These are phyloP conservation scores for Nemania abortiva DNA, from an alignment of 2,329 filamentous ascomycete genomes.

Conservation along the genomic window DNA sequence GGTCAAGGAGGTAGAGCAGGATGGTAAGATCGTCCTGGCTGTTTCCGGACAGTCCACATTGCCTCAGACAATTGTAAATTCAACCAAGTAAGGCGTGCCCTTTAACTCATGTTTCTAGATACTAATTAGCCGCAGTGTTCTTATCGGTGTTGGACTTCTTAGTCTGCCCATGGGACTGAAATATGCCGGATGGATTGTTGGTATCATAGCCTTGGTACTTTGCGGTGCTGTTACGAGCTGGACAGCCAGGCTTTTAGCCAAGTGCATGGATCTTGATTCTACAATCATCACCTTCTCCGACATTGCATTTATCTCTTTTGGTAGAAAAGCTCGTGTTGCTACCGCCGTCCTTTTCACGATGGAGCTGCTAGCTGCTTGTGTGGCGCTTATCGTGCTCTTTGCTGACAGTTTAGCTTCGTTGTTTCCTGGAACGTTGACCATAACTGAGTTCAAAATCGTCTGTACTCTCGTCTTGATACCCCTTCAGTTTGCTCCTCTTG, in stretches of 20 bases:
- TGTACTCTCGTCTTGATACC: slow-evolving; percentile 84
- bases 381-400: slow-evolving; percentile 74
- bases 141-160: slow-evolving; percentile 90
- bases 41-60: slow-evolving; percentile 95
- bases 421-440: slow-evolving; percentile 74
- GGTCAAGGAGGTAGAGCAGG: slow-evolving; percentile 90
- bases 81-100: slow-evolving; percentile 72
- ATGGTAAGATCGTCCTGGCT: slow-evolving; percentile 84
- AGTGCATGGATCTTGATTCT: slow-evolving; percentile 87
- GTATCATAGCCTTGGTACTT: slow-evolving; percentile 78
- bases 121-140: slow-evolving; percentile 62
- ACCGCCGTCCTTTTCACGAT: slow-evolving; percentile 89
- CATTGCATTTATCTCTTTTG: slow-evolving; percentile 90
- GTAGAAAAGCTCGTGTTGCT: slow-evolving; percentile 80
- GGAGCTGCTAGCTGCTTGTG: slow-evolving; percentile 87
- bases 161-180: slow-evolving; percentile 89
- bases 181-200: slow-evolving; percentile 89
- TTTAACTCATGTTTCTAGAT: not conserved
- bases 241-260: slow-evolving; percentile 85
- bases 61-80: slow-evolving; percentile 96
- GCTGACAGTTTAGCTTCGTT: slow-evolving; percentile 87
- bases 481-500: slow-evolving; percentile 85
- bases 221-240: slow-evolving; percentile 84
- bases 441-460: slow-evolving; percentile 85
- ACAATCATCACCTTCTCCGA: slow-evolving; percentile 95